Conservation (phyloP, 2,329 filamentous ascomycete species). For the Penicillium sp. region DNA sequence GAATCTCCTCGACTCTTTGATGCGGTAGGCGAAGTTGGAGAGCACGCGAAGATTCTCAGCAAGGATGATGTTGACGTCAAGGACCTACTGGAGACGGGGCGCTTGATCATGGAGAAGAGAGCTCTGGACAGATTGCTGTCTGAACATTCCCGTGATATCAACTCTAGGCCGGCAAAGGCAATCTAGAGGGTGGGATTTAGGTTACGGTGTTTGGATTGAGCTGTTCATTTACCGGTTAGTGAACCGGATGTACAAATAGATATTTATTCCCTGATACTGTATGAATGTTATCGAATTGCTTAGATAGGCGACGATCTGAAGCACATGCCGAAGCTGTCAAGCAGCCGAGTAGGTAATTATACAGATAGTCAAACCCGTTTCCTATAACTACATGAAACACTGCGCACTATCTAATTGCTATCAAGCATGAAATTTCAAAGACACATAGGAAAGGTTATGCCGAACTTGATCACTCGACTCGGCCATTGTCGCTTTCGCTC, state of each 20-base stretch:
- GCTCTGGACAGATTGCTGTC: conserved; percentile 78
- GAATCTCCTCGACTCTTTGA: conserved; percentile 70
- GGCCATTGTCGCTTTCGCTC: conserved; percentile 5
- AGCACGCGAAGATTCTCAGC: conserved; percentile 71
- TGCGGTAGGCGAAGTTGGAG: conserved; percentile 66
- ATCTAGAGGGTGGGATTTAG: conserved; percentile 27
- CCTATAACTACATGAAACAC: neutral
- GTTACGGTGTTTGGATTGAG: conserved; percentile 17
- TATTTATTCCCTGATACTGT: conserved; percentile 20
- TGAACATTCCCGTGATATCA: conserved; percentile 60
- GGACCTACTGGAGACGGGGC: conserved; percentile 82
- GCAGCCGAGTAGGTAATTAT: neutral
- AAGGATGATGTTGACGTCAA: conserved; percentile 91
- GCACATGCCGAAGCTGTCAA: neutral
- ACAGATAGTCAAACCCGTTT: neutral
- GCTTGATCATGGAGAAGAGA: conserved; percentile 82
- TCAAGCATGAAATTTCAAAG: neutral
- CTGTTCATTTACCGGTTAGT: conserved; percentile 21
- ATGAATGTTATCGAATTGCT: conserved; percentile 9
- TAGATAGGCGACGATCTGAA: neutral
- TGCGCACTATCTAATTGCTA: neutral
- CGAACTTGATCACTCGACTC: neutral
- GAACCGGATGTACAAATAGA: conserved; percentile 39
- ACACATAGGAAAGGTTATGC: neutral
- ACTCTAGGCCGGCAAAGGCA: conserved; percentile 39